phyloP scores from a whole-genome alignment of 805 yeast genomes.

The Priceomyces melissophilus region DNA sequence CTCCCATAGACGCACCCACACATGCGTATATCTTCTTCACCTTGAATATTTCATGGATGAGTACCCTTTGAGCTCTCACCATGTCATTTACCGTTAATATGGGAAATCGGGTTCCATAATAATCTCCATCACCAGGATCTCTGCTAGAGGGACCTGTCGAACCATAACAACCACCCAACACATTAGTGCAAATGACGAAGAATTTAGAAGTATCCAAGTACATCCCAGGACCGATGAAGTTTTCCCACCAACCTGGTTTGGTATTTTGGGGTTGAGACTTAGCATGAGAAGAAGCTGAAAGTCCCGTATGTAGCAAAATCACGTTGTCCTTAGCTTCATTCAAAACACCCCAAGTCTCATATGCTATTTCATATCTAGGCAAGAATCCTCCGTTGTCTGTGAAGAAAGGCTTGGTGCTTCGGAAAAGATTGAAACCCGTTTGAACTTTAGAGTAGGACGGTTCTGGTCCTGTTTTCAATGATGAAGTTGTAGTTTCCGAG shows the following conservation, averaged over 20 bases:
- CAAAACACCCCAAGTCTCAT: conserved; percentile 86
- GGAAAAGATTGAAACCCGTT: conserved; percentile 61
- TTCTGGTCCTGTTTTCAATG: conserved; percentile 73
- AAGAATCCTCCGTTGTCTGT: conserved; percentile 81
- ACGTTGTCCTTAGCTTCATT: conserved; percentile 65
- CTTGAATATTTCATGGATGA: conserved; percentile 60
- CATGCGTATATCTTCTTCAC: conserved; percentile 68
- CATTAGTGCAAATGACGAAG: conserved; percentile 86
- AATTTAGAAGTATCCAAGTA: conserved; percentile 78
- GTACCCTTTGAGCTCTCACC: conserved; percentile 81
- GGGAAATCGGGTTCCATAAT: conserved; percentile 87
- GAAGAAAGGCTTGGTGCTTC: conserved; percentile 55
- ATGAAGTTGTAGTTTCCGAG: conserved; percentile 14
- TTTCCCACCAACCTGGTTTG: conserved; percentile 93
- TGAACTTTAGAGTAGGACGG: conserved; percentile 74
- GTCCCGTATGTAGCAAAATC: conserved; percentile 81
- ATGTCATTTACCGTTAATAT: conserved; percentile 82
- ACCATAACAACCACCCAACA: conserved; percentile 92
- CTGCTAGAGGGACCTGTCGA: conserved; percentile 87
- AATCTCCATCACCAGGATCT: conserved; percentile 63
- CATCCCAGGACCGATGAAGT: conserved; percentile 80
- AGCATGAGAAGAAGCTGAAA: conserved; percentile 93
- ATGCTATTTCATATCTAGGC: conserved; percentile 77
- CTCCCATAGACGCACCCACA: conserved; percentile 96
- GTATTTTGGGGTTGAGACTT: conserved; percentile 69